phyloP scores from a whole-genome alignment of 2,329 filamentous ascomycete species.

The Phialophora chinensis region DNA sequence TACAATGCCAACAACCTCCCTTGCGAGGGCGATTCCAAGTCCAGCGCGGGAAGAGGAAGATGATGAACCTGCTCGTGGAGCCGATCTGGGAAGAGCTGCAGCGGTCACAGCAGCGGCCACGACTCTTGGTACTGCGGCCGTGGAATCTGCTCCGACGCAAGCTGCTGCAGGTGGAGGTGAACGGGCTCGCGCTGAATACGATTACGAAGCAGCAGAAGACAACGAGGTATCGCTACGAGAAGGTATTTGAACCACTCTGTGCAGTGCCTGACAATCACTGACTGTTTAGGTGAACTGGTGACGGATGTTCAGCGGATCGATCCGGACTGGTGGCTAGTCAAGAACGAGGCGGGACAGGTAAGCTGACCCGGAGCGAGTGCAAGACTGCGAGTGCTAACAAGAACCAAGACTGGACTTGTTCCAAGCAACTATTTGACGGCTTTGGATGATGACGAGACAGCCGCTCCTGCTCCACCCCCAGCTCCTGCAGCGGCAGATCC shows the following conservation, averaged over 20 bases:
- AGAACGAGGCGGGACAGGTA: slow-evolving; percentile 77
- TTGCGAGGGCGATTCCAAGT: slow-evolving; percentile 61
- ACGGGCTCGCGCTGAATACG: slow-evolving; percentile 83
- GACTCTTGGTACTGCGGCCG: slow-evolving; percentile 53
- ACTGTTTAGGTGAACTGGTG: slow-evolving; percentile 66
- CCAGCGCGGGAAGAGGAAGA: slow-evolving; percentile 64
- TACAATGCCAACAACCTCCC: slow-evolving; percentile 66
- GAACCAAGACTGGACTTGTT: slow-evolving; percentile 70
- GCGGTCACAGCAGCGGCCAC: slow-evolving; percentile 62
- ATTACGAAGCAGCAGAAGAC: slow-evolving; percentile 97
- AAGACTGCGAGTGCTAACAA: slow-evolving; percentile 5
- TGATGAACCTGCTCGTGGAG: slow-evolving; percentile 67
- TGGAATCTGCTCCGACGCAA: slow-evolving; percentile 51
- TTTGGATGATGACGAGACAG: slow-evolving; percentile 58
- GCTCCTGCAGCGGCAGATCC: slow-evolving; percentile 46
- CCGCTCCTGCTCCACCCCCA: slow-evolving; percentile 43
- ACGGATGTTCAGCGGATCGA: slow-evolving; percentile 97
- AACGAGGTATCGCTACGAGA: slow-evolving; percentile 93
- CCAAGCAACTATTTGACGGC: slow-evolving; percentile 97
- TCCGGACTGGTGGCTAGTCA: slow-evolving; percentile 98
- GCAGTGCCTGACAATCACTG: slow-evolving; percentile 2
- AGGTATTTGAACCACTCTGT: slow-evolving; percentile 53
- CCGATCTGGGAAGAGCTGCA: slow-evolving; percentile 66
- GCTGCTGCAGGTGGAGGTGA: slow-evolving; percentile 60
- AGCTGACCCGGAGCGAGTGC: slow-evolving; percentile 45